Percentiles rank a stretch among this genome's conserved stretches.
Evolutionary conservation across 257 asterid genomes (phyloP).

Genomic region (Craterostigma plantagineum): DNA sequence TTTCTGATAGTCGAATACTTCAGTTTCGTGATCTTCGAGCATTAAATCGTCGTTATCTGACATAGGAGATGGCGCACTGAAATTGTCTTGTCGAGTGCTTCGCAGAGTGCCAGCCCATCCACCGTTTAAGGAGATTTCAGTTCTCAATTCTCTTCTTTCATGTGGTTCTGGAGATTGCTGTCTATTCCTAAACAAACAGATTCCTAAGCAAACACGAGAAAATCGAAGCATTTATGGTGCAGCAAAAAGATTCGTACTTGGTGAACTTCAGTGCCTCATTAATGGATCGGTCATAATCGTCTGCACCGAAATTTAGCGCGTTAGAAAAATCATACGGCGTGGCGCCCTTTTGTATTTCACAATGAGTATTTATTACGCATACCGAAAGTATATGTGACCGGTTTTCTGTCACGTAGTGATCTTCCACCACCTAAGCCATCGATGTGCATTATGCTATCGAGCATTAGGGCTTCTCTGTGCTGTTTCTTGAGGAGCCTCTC

Average conservation of each 20-base stretch:
- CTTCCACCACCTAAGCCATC: slow-evolving; percentile 72
- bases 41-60: slow-evolving; percentile 18
- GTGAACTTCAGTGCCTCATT: slow-evolving; percentile 86
- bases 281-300: slow-evolving; percentile 85
- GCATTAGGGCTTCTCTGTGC: slow-evolving; percentile 89
- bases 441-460: slow-evolving; percentile 52
- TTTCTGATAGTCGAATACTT: slow-evolving; percentile 27
- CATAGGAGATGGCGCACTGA: slow-evolving; percentile 36
- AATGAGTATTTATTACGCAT: slow-evolving; percentile 12
- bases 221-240: not conserved
- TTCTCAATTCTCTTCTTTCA: slow-evolving; percentile 35
- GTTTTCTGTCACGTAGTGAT: slow-evolving; percentile 89
- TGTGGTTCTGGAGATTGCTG: slow-evolving; percentile 41
- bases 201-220: not conserved
- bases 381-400: slow-evolving; percentile 90
- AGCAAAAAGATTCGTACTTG: slow-evolving; percentile 37
- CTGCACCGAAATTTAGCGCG: slow-evolving; percentile 27
- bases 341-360: too few species aligned
- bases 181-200: slow-evolving; percentile 32
- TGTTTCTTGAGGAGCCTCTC: slow-evolving; percentile 80
- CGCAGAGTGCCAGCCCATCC: slow-evolving; percentile 53
- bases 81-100: slow-evolving; percentile 19
- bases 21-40: slow-evolving; percentile 7
- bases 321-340: not conserved
- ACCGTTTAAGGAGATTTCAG: slow-evolving; percentile 49